Evolutionary conservation across 1,284 basidiomycete genomes (phyloP).

Genomic region (Apiotrichum veenhuisii): DNA sequence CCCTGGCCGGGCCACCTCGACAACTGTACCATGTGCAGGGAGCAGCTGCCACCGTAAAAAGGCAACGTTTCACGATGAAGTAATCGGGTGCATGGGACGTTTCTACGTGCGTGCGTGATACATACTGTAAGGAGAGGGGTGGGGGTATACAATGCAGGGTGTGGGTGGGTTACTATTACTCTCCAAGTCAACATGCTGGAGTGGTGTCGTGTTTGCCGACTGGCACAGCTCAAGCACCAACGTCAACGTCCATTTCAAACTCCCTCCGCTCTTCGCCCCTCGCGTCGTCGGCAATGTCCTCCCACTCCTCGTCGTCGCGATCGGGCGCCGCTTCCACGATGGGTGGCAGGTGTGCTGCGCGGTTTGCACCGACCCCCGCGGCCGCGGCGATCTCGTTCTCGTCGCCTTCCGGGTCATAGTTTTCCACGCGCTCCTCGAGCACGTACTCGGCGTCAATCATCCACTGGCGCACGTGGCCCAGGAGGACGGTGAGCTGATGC

Average conservation of each 20-base stretch:
- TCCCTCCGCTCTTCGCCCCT: not conserved
- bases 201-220: not conserved
- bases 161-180: slow-evolving; percentile 5
- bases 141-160: slow-evolving; percentile 12
- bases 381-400: not conserved
- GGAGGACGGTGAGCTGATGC: slow-evolving; percentile 1
- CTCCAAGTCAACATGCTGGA: not conserved
- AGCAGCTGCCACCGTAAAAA: too few species aligned
- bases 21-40: too few species aligned
- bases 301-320: not conserved
- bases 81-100: too few species aligned
- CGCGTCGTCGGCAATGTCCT: not conserved
- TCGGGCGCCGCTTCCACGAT: too few species aligned
- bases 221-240: not conserved
- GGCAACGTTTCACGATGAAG: too few species aligned
- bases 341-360: not conserved
- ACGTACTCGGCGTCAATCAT: slow-evolving; percentile 48
- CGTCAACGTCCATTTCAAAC: not conserved
- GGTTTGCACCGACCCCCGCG: not conserved
- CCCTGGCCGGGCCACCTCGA: too few species aligned
- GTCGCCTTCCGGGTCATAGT: slow-evolving; percentile 32
- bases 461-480: slow-evolving; percentile 22
- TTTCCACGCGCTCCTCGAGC: slow-evolving; percentile 43
- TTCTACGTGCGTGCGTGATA: not conserved
- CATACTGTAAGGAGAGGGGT: not conserved